Base-by-base conservation (phyloP, 257 asterid species). In the Cordia subcordata region DNA sequence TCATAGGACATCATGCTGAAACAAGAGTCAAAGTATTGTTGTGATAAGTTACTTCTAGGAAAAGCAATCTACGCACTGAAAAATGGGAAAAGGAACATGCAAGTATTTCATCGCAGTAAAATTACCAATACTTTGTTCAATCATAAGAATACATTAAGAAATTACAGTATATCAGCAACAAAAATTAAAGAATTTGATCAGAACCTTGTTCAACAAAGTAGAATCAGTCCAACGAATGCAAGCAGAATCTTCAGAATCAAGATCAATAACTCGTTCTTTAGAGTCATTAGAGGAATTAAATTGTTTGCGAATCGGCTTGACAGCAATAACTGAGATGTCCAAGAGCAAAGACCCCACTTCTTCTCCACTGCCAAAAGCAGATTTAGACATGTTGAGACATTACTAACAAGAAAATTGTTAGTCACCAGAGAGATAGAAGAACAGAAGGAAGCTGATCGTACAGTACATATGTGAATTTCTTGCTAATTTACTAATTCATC, bases 291-390 rank as follows among this genome's bases (percentile, higher is more conserved):
- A 42, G 27, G 69, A 62, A 51, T 66, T 65, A 18, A 74, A 44
- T 20, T 60, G 82, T 14, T 10, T 42, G 55, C 53, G 45, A 53
- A 63, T 71, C 15, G 51, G 62, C 64, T 37, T 65, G 49, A 67
- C 73, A 58, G 68, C 44, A 62, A 63, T 54, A 63, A 63, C 53
- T 8, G 64, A 52, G 51, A 67, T 53, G 64, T 79, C 78, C 78
- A 77, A 56, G 46, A 21, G 13, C 15, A 88, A 59, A 13, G 88
- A 86, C 47, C 94, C 96, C 62, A 79, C 78, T 44, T 86, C 84
- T 67, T 75, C 59, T 17, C 99, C 99, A 64, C 99, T 93, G 74
- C 65, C 71, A 67, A 58, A 33, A 75, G 33, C 33, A 49, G 45
- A 56, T 42, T 42, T 42, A 8, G 12, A 68, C 33, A 72, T 22